Conservation (phyloP, 495 filamentous ascomycete genomes). For the Pseudevernia furfuracea region DNA sequence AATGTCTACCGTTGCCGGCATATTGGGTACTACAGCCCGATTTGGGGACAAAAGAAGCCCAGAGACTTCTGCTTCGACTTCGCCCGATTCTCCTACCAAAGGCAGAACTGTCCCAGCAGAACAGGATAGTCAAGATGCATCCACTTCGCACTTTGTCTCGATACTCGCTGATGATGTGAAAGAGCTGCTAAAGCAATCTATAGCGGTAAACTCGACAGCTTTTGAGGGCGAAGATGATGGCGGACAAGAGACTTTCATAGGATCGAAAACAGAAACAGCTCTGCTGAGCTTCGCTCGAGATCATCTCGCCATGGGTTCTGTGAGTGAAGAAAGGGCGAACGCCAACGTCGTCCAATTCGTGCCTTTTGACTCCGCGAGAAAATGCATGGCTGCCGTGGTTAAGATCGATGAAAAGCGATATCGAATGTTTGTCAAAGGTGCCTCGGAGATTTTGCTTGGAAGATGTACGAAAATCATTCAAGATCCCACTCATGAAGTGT, state of each 20-base stretch:
- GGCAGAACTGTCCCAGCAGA: constrained; percentile 18
- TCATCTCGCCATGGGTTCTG: constrained; percentile 64
- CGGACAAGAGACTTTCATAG: constrained; percentile 59
- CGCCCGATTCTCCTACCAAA: constrained; percentile 24
- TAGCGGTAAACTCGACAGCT: constrained; percentile 79
- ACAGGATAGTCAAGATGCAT: constrained; percentile 34
- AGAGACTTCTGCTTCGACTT: constrained; percentile 26
- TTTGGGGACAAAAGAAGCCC: constrained; percentile 54
- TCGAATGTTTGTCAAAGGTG: constrained; percentile 76
- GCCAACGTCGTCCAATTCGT: constrained; percentile 63
- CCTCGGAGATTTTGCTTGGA: constrained; percentile 75
- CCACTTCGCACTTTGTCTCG: constrained; percentile 52
- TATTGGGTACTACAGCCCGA: constrained; percentile 57
- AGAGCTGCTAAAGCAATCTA: constrained; percentile 61
- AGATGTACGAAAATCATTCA: constrained; percentile 65
- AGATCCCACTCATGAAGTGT: constrained; percentile 57
- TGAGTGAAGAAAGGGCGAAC: constrained; percentile 63
- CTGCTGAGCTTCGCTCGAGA: constrained; percentile 68
- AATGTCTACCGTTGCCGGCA: constrained; percentile 80
- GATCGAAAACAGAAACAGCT: constrained; percentile 87
- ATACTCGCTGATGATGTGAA: constrained; percentile 52
- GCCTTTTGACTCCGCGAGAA: constrained; percentile 79
- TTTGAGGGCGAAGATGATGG: constrained; percentile 70
- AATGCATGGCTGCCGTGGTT: constrained; percentile 82
- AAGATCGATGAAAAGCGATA: constrained; percentile 57